Evolutionary conservation across 371 early-diverging fungal species (phyloP).

Genomic region (Mucor sp.): DNA sequence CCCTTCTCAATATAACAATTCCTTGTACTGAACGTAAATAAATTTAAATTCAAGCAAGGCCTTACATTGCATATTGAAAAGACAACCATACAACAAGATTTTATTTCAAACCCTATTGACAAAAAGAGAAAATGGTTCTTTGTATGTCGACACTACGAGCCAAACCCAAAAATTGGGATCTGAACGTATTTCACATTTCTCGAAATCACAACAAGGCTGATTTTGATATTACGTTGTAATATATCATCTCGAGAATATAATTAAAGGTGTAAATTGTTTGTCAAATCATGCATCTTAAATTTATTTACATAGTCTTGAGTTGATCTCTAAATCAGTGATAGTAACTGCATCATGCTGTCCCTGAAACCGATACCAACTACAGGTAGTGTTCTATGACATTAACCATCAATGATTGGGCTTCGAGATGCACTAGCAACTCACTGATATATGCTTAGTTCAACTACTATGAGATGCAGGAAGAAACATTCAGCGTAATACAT

Average conservation of each 20-base stretch:
- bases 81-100: not conserved
- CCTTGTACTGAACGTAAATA: not conserved
- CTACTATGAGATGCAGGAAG: no score
- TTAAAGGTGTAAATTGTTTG: not conserved
- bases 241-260: not conserved
- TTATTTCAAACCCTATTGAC: not conserved
- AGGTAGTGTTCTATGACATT: no score
- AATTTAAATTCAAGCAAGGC: conserved; percentile 1
- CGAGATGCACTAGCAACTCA: no score
- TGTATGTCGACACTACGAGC: not conserved
- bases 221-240: not conserved
- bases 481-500: no score
- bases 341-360: no score
- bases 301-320: no score
- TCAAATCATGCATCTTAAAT: no score
- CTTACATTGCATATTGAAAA: conserved; percentile 1
- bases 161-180: conserved; percentile 9
- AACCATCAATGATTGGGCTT: no score
- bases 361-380: no score
- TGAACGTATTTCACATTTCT: not conserved
- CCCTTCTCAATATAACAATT: not conserved
- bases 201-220: not conserved
- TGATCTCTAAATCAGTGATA: no score
- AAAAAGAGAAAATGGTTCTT: not conserved
- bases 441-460: no score